Evolutionary conservation across 2,329 filamentous ascomycete species (phyloP).

Genomic region (Apiospora rasikravindrae): DNA sequence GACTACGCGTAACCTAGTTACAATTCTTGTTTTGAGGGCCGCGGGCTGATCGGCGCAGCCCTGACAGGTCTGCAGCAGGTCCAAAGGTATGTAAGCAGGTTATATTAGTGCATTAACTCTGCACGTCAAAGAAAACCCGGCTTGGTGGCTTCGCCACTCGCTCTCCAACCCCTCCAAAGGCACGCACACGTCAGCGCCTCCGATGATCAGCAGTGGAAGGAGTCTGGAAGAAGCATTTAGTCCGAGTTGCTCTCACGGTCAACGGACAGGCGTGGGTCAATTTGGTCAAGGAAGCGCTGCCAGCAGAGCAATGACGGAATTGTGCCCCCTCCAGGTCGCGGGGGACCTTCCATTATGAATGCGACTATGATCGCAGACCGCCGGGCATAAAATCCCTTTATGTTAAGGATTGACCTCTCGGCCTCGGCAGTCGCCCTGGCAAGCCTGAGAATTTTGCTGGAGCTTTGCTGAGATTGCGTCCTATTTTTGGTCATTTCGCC

Average conservation of each 20-base stretch:
- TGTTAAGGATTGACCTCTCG: slow-evolving; percentile 4
- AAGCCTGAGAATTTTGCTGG: neutral
- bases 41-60: neutral
- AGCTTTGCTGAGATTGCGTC: neutral
- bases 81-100: slow-evolving; percentile 1
- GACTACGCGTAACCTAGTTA: neutral
- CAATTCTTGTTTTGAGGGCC: slow-evolving; percentile 12
- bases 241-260: neutral
- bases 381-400: neutral
- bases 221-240: neutral
- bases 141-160: slow-evolving; percentile 10
- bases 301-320: slow-evolving; percentile 6
- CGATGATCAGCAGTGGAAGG: slow-evolving; percentile 10
- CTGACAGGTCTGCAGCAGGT: neutral
- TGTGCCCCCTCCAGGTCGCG: neutral
- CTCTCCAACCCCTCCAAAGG: neutral
- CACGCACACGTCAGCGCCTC: slow-evolving; percentile 14
- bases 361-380: slow-evolving; percentile 1
- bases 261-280: neutral
- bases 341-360: slow-evolving; percentile 7
- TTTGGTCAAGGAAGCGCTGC: neutral
- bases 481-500: slow-evolving; percentile 12
- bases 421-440: neutral
- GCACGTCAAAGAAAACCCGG: slow-evolving; percentile 10
- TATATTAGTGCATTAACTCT: slow-evolving; percentile 9